Percentiles rank a stretch among this genome's conserved stretches.
phyloP scores from a whole-genome alignment of 768 basidiomycete species.

The Termitomyces sp. region DNA sequence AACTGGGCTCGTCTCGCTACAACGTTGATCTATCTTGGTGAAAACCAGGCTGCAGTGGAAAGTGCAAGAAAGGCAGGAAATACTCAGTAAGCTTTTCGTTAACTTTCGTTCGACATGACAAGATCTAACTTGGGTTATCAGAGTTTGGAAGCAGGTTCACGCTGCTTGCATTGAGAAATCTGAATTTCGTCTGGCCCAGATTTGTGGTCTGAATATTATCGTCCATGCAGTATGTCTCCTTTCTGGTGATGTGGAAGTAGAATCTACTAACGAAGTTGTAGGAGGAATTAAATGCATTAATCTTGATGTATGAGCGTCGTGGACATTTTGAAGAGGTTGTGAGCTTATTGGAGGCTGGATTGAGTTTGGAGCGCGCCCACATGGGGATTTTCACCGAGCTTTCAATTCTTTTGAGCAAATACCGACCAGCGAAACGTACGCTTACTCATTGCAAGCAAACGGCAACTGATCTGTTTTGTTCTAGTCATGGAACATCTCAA shows the following conservation, averaged over 20 bases:
- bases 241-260: not conserved
- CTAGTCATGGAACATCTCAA: conserved; percentile 98
- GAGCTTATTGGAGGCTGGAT: conserved; percentile 84
- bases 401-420: conserved; percentile 89
- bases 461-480: conserved; percentile 1
- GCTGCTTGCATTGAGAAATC: conserved; percentile 96
- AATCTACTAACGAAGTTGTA: conserved; percentile 20
- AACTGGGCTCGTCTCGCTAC: conserved; percentile 99
- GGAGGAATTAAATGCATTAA: conserved; percentile 73
- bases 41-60: conserved; percentile 97
- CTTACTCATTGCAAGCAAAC: not conserved
- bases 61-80: conserved; percentile 99
- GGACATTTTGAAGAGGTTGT: conserved; percentile 96
- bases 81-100: conserved; percentile 68
- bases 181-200: conserved; percentile 97
- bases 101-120: not conserved
- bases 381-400: conserved; percentile 99
- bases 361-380: conserved; percentile 96
- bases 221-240: conserved; percentile 66
- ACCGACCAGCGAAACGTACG: conserved; percentile 87
- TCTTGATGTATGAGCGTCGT: conserved; percentile 82
- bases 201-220: conserved; percentile 96
- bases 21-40: conserved; percentile 95
- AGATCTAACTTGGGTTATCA: conserved; percentile 22
- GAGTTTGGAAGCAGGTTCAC: conserved; percentile 99